A percentile compares a stretch with the other conserved stretches of the same genome.
Evolutionary conservation across 2,329 filamentous ascomycete species (phyloP).

Genomic region (Domatiomyces globalis): DNA sequence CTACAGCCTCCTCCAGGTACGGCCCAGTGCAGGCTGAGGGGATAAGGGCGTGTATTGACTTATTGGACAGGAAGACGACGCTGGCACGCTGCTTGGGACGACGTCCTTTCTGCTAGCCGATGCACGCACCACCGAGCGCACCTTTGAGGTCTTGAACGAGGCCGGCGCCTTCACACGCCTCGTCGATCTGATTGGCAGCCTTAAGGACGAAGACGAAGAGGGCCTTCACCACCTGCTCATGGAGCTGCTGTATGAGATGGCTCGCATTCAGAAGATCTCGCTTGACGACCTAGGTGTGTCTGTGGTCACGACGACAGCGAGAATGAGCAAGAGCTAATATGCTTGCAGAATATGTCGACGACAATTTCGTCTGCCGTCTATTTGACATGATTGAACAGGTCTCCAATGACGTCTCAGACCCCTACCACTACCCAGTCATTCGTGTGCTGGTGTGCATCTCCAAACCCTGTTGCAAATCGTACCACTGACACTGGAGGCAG

Average conservation of each 20-base stretch:
- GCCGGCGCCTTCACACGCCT: constrained; percentile 74
- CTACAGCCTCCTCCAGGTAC: constrained; percentile 63
- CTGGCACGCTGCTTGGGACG: constrained; percentile 65
- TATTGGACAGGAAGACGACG: constrained; percentile 60
- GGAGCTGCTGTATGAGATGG: constrained; percentile 92
- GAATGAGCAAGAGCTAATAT: neutral
- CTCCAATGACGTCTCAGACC: constrained; percentile 75
- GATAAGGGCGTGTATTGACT: constrained; percentile 2
- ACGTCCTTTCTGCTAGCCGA: constrained; percentile 76
- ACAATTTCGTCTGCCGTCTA: constrained; percentile 69
- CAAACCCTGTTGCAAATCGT: neutral
- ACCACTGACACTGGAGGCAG: constrained; percentile 32
- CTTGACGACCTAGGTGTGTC: constrained; percentile 59
- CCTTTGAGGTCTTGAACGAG: constrained; percentile 74
- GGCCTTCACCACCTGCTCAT: constrained; percentile 67
- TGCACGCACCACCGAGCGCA: constrained; percentile 60
- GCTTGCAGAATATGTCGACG: constrained; percentile 43
- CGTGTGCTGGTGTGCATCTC: constrained; percentile 59
- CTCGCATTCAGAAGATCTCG: constrained; percentile 69
- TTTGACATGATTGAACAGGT: constrained; percentile 78
- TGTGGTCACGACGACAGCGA: neutral
- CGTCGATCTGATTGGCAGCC: constrained; percentile 60
- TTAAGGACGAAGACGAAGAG: constrained; percentile 48
- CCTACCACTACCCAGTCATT: constrained; percentile 92
- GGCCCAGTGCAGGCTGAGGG: constrained; percentile 4